Base-by-base conservation (phyloP, 2,329 filamentous ascomycete genomes). In the Cordyceps javanica region DNA sequence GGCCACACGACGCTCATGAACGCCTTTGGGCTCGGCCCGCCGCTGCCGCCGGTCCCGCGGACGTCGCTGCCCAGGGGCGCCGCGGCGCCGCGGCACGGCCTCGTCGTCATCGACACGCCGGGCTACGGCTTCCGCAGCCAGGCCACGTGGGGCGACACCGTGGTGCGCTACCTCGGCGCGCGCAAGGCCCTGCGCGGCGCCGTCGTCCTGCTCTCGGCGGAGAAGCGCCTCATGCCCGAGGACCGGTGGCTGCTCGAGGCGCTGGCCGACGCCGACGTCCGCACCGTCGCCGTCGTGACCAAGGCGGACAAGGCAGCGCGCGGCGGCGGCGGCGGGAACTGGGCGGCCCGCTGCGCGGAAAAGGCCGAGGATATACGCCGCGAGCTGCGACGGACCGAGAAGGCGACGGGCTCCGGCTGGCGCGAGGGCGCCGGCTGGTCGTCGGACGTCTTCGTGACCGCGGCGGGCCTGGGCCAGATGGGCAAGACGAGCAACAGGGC, bases 1-100 rank as follows among this genome's bases (percentile, higher is more conserved):
- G 82, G 82, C 10, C 77, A 74, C 63, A 85, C 82, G 1, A 75
- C 71, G 34, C 75, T 77, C 30, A 77, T 85, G 69, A 85, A 83
- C 64, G 79, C 74, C 28, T 85, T 79, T 62, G 81, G 77, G 14
- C 76, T 82, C 48, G 82, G 82, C 0, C 75, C 76, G 3, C 70
- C 67, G 9, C 67, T 67, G 34, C 67, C 67, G 32, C 69, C 63
- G 38, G 62, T 67, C 16, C 62, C 65, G 3, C 60, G n/a, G n/a
- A n/a, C n/a, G n/a, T n/a, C 34, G n/a, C 62, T 64, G 11, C 61
- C 69, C 38, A 42, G 21, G 21, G 9, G 10, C 41, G 42, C 67
- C 70, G 16, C 66, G n/a, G n/a, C 73, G n/a, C 78, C 79, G 1
- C 66, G 64, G 28, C 74, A 80, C 62, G 72, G 75, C 51, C 70